Evolutionary conservation across 768 basidiomycete species (phyloP).

Genomic region (Chlorophyllum brunneum): DNA sequence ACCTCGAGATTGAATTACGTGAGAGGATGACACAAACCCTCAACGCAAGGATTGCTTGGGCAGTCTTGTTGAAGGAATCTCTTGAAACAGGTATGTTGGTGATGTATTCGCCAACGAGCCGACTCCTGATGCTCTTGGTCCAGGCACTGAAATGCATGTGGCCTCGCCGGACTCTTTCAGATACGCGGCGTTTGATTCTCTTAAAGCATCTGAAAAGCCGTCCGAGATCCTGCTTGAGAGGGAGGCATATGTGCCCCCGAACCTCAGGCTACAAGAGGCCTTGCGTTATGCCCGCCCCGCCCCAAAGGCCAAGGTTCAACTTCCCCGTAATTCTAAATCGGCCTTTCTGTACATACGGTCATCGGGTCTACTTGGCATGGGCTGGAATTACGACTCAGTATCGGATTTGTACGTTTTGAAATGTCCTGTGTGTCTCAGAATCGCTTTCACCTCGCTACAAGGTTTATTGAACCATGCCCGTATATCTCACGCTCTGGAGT

Average conservation of each 20-base stretch:
- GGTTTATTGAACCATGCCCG: constrained; percentile 54
- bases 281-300: constrained; percentile 19
- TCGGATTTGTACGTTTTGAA: constrained; percentile 34
- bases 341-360: constrained; percentile 13
- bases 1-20: constrained; percentile 44
- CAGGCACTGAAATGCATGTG: constrained; percentile 9
- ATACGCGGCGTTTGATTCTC: constrained; percentile 37
- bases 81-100: constrained; percentile 26
- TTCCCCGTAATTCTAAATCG: constrained; percentile 7
- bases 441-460: constrained; percentile 45
- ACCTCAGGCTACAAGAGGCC: constrained; percentile 19
- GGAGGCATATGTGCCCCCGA: constrained; percentile 24
- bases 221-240: constrained; percentile 33
- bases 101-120: background rate
- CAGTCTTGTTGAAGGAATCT: constrained; percentile 35
- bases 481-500: constrained; percentile 43
- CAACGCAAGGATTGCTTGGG: constrained; percentile 47
- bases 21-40: constrained; percentile 36
- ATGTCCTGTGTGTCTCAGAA: constrained; percentile 43
- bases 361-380: background rate
- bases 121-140: background rate
- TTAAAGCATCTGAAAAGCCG: constrained; percentile 36
- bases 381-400: background rate
- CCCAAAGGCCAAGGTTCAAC: constrained; percentile 21
- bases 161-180: constrained; percentile 28